Evolutionary conservation across 2,329 filamentous ascomycete genomes (phyloP).

Genomic region (Aspergillus japonicus): DNA sequence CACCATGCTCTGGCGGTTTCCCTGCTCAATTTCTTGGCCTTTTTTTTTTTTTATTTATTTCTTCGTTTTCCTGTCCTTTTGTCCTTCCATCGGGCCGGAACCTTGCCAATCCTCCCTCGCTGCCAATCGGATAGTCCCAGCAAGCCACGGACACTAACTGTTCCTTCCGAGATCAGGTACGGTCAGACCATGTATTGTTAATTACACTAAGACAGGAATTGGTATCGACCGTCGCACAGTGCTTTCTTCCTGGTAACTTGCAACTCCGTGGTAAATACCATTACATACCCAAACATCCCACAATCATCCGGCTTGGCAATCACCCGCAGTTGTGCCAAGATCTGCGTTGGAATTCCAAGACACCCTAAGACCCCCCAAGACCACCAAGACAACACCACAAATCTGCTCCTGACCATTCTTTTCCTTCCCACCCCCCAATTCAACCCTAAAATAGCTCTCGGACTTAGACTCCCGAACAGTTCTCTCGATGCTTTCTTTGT

Average conservation of each 20-base stretch:
- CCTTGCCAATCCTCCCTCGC: slow-evolving; percentile 13
- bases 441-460: background rate
- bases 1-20: background rate
- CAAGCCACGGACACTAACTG: slow-evolving; percentile 11
- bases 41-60: background rate
- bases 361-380: background rate
- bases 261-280: background rate
- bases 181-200: background rate
- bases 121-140: background rate
- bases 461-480: background rate
- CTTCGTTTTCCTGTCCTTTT: background rate
- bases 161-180: slow-evolving; percentile 1
- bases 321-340: background rate
- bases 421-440: background rate
- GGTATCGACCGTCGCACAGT: background rate
- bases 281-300: background rate
- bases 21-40: background rate
- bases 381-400: background rate
- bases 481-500: background rate
- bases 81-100: slow-evolving; percentile 14
- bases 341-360: background rate
- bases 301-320: background rate
- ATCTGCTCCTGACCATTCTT: background rate
- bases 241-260: background rate
- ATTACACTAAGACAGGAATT: background rate